phyloP scores from a whole-genome alignment of 768 basidiomycete species.

The Pleurotus djamor region DNA sequence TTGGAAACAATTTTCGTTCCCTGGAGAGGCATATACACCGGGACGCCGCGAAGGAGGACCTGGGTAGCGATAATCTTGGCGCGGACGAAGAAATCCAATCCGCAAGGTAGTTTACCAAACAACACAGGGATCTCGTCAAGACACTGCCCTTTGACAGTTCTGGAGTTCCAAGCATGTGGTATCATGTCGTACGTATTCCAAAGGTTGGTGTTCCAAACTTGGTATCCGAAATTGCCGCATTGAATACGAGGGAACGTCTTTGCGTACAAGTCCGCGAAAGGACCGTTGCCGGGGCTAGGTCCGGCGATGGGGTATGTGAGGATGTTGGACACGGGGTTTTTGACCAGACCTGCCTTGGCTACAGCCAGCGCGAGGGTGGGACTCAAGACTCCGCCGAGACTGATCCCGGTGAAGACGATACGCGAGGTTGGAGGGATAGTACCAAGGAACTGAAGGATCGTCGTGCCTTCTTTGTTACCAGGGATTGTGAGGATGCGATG shows the following conservation, averaged over 20 bases:
- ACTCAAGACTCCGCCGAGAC: constrained; percentile 1
- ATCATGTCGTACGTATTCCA: constrained; percentile 2
- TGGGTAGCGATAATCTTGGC: too few species aligned
- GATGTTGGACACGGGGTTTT: not conserved
- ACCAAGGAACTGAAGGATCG: not conserved
- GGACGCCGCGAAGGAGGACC: not conserved
- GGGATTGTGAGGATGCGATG: not conserved
- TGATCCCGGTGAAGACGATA: constrained; percentile 6
- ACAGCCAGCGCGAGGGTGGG: not conserved
- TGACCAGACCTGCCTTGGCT: not conserved
- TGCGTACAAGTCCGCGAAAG: not conserved
- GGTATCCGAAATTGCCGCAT: not conserved
- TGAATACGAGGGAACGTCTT: not conserved
- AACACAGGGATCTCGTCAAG: not conserved
- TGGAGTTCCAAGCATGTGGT: constrained; percentile 3
- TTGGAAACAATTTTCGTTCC: not conserved
- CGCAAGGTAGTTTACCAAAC: not conserved
- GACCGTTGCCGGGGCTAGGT: constrained; percentile 1
- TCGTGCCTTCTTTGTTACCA: not conserved
- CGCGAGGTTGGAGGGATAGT: not conserved
- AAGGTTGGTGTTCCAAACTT: constrained; percentile 1
- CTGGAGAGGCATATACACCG: not conserved
- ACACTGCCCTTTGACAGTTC: not conserved
- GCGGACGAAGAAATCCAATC: not conserved
- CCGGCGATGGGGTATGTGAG: constrained; percentile 3